Evolutionary conservation across 257 asterid species (phyloP).

Genomic region (Fraxinus excelsior): DNA sequence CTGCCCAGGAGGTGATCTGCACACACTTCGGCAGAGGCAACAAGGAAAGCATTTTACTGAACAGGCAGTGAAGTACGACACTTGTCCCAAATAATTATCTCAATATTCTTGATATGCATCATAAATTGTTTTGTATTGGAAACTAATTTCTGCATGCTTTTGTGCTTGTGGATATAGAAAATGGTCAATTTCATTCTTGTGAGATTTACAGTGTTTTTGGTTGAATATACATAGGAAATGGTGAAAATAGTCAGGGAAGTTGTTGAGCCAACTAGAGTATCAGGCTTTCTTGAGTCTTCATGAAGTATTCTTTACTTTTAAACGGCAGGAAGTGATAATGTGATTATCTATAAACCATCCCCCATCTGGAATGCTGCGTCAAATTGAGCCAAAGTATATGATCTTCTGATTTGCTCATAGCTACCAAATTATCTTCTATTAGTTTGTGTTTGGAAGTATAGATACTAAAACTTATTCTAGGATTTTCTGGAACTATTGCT

Average conservation of each 20-base stretch:
- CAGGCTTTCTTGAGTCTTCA: neutral
- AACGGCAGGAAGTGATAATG: neutral
- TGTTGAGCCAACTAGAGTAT: neutral
- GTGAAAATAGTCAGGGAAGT: neutral
- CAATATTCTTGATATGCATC: slow-evolving; percentile 7
- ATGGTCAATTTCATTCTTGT: neutral
- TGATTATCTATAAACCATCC: too few relatives aligned
- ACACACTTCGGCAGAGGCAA: slow-evolving; percentile 76
- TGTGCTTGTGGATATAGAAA: neutral
- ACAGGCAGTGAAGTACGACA: slow-evolving; percentile 77
- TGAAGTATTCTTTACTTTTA: neutral
- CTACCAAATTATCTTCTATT: neutral
- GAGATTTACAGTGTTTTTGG: neutral
- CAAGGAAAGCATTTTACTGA: slow-evolving; percentile 80
- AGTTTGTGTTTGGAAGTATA: neutral
- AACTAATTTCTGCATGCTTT: neutral
- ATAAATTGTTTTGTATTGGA: slow-evolving; percentile 10
- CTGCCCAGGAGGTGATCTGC: slow-evolving; percentile 88
- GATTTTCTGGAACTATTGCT: neutral
- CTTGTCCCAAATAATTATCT: slow-evolving; percentile 27
- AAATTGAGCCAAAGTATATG: neutral
- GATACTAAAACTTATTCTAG: neutral
- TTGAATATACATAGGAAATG: neutral
- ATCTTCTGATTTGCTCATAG: neutral
- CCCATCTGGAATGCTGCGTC: neutral